A percentile compares a stretch with the other conserved stretches of the same genome.
Evolutionary conservation across 192 early-diverging fungal species (phyloP).

Genomic region (Thamnidium elegans): DNA sequence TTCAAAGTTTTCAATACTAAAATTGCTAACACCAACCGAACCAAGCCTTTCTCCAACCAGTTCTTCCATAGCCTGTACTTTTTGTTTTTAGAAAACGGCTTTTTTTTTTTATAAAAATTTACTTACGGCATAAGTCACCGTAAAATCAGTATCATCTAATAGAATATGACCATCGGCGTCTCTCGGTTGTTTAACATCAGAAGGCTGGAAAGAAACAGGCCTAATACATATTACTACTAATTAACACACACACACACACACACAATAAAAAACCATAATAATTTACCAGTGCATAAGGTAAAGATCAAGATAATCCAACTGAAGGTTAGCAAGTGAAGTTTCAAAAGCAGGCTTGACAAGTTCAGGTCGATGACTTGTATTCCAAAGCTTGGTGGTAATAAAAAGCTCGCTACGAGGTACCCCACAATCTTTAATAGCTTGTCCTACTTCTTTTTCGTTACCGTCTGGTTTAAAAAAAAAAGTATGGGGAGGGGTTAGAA

Average conservation of each 20-base stretch:
- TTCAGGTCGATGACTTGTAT: slow-evolving; percentile 54
- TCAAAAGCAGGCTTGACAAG: slow-evolving; percentile 61
- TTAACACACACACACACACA: not conserved
- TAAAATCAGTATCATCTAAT: slow-evolving; percentile 36
- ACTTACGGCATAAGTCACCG: slow-evolving; percentile 48
- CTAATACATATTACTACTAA: not conserved
- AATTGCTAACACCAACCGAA: slow-evolving; percentile 63
- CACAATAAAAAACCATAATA: too few relatives aligned
- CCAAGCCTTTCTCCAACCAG: slow-evolving; percentile 44
- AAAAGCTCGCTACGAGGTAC: slow-evolving; percentile 72
- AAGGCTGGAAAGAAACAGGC: slow-evolving; percentile 27
- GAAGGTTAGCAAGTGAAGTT: slow-evolving; percentile 66
- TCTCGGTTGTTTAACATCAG: slow-evolving; percentile 14
- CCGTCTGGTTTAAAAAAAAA: slow-evolving; percentile 38
- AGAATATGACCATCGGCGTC: slow-evolving; percentile 26
- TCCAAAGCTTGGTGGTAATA: slow-evolving; percentile 70
- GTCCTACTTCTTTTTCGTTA: slow-evolving; percentile 79
- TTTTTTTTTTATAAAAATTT: slow-evolving; percentile 22
- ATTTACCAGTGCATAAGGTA: slow-evolving; percentile 55
- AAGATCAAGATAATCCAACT: slow-evolving; percentile 76
- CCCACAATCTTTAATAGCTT: slow-evolving; percentile 58
- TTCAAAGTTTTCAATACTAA: slow-evolving; percentile 35
- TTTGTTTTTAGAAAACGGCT: not conserved
- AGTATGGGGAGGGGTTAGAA: not conserved
- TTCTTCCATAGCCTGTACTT: slow-evolving; percentile 29